phyloP scores from a whole-genome alignment of 345 rosid species.

The Citrus maxima region DNA sequence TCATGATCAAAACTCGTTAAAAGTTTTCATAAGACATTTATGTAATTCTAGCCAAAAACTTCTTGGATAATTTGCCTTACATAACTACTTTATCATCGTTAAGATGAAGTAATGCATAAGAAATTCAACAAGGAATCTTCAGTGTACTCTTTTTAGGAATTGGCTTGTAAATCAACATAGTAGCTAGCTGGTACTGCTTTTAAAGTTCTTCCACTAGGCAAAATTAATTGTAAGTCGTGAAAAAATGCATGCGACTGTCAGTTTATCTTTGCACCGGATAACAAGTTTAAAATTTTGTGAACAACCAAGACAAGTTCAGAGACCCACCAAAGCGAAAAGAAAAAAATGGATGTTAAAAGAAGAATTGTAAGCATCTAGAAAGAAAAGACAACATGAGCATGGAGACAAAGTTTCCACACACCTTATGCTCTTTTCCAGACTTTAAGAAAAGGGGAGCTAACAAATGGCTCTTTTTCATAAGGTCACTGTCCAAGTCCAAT shows the following conservation, averaged over 20 bases:
- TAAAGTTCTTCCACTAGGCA: not conserved
- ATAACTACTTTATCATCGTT: not conserved
- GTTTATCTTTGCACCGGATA: slow-evolving; percentile 5
- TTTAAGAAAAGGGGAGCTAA: slow-evolving; percentile 37
- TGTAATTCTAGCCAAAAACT: too few species aligned
- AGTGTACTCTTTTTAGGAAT: not conserved
- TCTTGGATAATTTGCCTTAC: not conserved
- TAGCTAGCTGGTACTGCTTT: not conserved
- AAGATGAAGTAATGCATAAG: not conserved
- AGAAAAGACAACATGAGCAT: slow-evolving; percentile 32
- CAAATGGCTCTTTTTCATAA: slow-evolving; percentile 33
- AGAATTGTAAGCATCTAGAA: slow-evolving; percentile 24
- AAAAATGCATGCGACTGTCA: not conserved
- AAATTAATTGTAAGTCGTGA: not conserved
- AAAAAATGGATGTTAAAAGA: not conserved
- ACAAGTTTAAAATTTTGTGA: not conserved
- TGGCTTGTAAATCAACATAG: not conserved
- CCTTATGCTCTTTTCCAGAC: slow-evolving; percentile 39
- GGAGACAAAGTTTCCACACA: slow-evolving; percentile 44
- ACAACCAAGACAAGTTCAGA: slow-evolving; percentile 20
- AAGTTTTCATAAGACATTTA: not conserved
- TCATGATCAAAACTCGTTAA: not conserved
- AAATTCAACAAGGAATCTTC: not conserved
- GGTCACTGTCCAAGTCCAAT: slow-evolving; percentile 19
- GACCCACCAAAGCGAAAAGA: slow-evolving; percentile 3